Evolutionary conservation across 352 stramenopile species (phyloP), one percentile per base, ranked within the genome.

Genomic region (Phytophthora palmivora): DNA sequence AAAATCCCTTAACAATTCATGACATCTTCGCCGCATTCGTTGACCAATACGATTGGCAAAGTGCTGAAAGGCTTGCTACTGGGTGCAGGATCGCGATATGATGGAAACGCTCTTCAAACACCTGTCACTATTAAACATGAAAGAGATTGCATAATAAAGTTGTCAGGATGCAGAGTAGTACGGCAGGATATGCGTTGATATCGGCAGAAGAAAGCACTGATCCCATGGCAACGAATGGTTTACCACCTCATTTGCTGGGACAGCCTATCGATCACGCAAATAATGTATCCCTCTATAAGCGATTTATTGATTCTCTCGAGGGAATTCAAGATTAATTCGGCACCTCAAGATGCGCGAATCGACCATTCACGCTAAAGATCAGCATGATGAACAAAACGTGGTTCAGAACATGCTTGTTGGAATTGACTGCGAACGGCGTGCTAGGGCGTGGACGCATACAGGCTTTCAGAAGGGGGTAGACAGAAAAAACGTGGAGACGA

Each of bases 401-500:
- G 38, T 34, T 42, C 14, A 28, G 15, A 57, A 64, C 7, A 64
- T 78, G 38, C 15, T 88, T 37, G 47, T 90, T 55, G 81, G 76
- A 2, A 69, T 90, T 41, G 82, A 91, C 41, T 88, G 79, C 62
- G 82, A 91, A 34, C 89, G 82, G 79, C 68, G 79, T n/a, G n/a
- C n/a, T n/a, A n/a, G n/a, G n/a, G n/a, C n/a, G n/a, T n/a, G n/a
- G n/a, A n/a, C n/a, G n/a, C n/a, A n/a, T n/a, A n/a, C n/a, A n/a
- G n/a, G n/a, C n/a, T n/a, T n/a, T n/a, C n/a, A n/a, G n/a, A n/a
- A n/a, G n/a, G n/a, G n/a, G n/a, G n/a, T n/a, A n/a, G n/a, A n/a
- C n/a, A n/a, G n/a, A n/a, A n/a, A n/a, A n/a, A n/a, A n/a, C n/a
- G n/a, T n/a, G n/a, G n/a, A n/a, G n/a, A n/a, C n/a, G n/a, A n/a